These are phyloP conservation scores for Candida ulmi DNA, from an alignment of 805 yeast species.

Conservation along the genomic window DNA sequence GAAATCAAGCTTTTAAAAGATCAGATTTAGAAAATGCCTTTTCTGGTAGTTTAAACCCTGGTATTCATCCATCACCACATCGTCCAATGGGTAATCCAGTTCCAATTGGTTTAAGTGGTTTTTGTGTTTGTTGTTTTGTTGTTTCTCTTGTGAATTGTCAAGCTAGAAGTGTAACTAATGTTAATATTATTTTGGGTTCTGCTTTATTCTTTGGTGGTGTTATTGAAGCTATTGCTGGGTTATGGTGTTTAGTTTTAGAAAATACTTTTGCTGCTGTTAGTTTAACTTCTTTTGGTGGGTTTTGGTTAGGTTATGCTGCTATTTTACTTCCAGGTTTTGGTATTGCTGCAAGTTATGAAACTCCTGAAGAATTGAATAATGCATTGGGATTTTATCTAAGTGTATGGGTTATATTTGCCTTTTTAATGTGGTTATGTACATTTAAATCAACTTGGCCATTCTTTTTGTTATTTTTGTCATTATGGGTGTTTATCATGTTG, in stretches of 20 bases:
- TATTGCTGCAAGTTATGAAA: conserved; percentile 42
- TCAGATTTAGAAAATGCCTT: conserved; percentile 58
- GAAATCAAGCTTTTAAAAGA: conserved; percentile 37
- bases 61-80: conserved; percentile 37
- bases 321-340: conserved; percentile 54
- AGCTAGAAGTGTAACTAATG: conserved; percentile 61
- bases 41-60: conserved; percentile 49
- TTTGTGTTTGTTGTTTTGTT: conserved; percentile 53
- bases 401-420: conserved; percentile 64
- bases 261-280: conserved; percentile 70
- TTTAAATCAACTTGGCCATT: conserved; percentile 57
- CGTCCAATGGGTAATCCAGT: conserved; percentile 68
- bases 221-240: conserved; percentile 65
- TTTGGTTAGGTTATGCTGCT: conserved; percentile 74
- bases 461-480: conserved; percentile 45
- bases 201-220: conserved; percentile 72
- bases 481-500: conserved; percentile 49
- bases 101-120: conserved; percentile 68
- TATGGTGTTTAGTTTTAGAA: conserved; percentile 72
- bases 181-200: conserved; percentile 57
- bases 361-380: conserved; percentile 38
- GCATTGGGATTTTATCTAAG: conserved; percentile 53
- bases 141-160: conserved; percentile 57
- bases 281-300: conserved; percentile 52
- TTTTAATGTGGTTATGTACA: conserved; percentile 50